Conservation (phyloP, 208 protist genomes). For the Herpetomonas tarakana region DNA sequence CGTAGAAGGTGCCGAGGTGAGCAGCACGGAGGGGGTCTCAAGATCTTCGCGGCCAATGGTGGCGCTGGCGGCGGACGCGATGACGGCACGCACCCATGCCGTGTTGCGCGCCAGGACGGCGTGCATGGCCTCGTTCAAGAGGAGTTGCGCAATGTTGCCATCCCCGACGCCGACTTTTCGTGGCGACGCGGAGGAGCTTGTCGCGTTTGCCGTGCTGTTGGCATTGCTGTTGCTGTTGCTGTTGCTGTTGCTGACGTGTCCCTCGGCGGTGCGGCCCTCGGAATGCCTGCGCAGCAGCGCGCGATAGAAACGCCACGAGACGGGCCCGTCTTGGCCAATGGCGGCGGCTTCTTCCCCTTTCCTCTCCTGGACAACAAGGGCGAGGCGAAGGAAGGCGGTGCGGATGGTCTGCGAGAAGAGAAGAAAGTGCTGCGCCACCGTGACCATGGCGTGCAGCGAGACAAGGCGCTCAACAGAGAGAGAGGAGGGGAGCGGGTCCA, state of each 20-base stretch:
- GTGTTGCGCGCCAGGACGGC: slow-evolving; percentile 3
- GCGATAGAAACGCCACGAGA: too few species aligned
- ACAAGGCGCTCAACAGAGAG: slow-evolving; percentile 7
- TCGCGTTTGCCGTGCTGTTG: too few species aligned
- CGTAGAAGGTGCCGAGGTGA: not conserved
- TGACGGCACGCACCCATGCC: not conserved
- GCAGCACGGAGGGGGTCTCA: slow-evolving; percentile 1
- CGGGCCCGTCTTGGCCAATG: too few species aligned
- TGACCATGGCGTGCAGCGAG: slow-evolving; percentile 32
- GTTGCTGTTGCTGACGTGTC: too few species aligned
- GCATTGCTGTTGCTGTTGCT: too few species aligned
- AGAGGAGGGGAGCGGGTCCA: not conserved
- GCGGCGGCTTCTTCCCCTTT: too few species aligned
- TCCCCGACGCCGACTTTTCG: slow-evolving; percentile 16
- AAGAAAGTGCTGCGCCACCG: slow-evolving; percentile 52
- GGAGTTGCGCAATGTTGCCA: not conserved
- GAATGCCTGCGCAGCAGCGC: too few species aligned
- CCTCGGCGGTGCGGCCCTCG: too few species aligned
- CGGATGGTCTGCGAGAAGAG: slow-evolving; percentile 46
- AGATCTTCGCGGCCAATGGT: slow-evolving; percentile 10
- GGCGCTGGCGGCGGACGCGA: slow-evolving; percentile 3
- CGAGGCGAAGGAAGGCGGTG: slow-evolving; percentile 27
- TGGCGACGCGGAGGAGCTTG: too few species aligned
- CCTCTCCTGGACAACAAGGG: too few species aligned
- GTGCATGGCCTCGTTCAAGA: slow-evolving; percentile 10